phyloP scores from a whole-genome alignment of 73 alveolate genomes.

The Breviolum minutum region DNA sequence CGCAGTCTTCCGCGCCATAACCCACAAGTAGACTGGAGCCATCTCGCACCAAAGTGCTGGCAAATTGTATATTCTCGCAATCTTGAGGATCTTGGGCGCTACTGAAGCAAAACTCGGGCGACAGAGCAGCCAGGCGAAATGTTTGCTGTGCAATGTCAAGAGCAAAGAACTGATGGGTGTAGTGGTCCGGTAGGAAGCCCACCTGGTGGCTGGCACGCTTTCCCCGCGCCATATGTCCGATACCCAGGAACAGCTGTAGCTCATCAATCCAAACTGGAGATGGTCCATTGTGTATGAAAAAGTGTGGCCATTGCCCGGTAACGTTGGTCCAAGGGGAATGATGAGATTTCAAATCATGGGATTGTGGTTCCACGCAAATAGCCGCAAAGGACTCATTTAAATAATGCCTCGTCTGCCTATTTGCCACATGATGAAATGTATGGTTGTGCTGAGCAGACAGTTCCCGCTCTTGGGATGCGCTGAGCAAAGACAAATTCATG shows the following conservation, averaged over 20 bases:
- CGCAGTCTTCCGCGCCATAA: slow-evolving; percentile 10
- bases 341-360: neutral
- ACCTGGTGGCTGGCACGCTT: neutral
- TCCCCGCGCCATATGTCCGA: slow-evolving; percentile 71
- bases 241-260: slow-evolving; percentile 39
- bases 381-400: slow-evolving; percentile 22
- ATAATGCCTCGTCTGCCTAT: neutral
- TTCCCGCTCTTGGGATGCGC: neutral
- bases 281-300: slow-evolving; percentile 65
- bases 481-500: slow-evolving; percentile 9
- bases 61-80: slow-evolving; percentile 64
- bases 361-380: neutral
- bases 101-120: slow-evolving; percentile 78
- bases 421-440: neutral
- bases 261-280: slow-evolving; percentile 60
- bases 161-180: slow-evolving; percentile 74
- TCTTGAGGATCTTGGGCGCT: slow-evolving; percentile 28
- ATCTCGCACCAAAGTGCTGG: slow-evolving; percentile 40
- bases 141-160: neutral
- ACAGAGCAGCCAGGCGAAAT: slow-evolving; percentile 26
- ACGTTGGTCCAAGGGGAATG: slow-evolving; percentile 40
- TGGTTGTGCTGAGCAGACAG: neutral
- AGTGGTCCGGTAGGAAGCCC: slow-evolving; percentile 57
- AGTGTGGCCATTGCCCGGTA: slow-evolving; percentile 3
- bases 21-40: slow-evolving; percentile 56